A percentile compares a stretch with the other conserved stretches of the same genome.
phyloP scores from a whole-genome alignment of 1,284 basidiomycete genomes.

The Boletellus dicymbophilus region DNA sequence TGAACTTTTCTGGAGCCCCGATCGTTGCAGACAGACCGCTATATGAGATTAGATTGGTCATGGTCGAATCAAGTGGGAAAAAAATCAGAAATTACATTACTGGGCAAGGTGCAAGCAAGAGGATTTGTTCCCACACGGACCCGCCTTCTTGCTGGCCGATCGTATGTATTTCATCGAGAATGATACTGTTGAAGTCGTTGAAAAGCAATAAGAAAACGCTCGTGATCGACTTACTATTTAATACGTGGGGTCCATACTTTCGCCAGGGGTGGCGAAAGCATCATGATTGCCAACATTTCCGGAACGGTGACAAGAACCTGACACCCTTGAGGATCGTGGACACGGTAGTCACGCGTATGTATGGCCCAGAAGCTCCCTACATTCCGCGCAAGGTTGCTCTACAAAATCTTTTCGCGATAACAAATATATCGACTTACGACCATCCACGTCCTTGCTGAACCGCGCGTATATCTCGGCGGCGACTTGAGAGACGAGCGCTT shows the following conservation, averaged over 20 bases:
- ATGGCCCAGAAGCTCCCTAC: constrained; percentile 65
- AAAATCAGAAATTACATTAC: constrained; percentile 54
- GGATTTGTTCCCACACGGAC: constrained; percentile 70
- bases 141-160: constrained; percentile 71
- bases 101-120: constrained; percentile 65
- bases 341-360: constrained; percentile 66
- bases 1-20: constrained; percentile 64
- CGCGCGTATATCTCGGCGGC: constrained; percentile 72
- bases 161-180: constrained; percentile 73
- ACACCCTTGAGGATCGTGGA: constrained; percentile 63
- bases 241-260: constrained; percentile 61
- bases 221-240: constrained; percentile 44
- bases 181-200: constrained; percentile 45
- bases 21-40: constrained; percentile 74
- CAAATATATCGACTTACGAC: constrained; percentile 37
- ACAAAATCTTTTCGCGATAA: neutral
- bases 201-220: neutral
- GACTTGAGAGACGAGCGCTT: constrained; percentile 68
- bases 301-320: constrained; percentile 75
- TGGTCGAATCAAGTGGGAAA: neutral
- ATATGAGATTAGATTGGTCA: neutral
- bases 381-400: neutral
- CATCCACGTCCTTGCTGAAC: constrained; percentile 59
- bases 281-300: constrained; percentile 66
- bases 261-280: constrained; percentile 65